phyloP scores from a whole-genome alignment of 139 green algal species.

The Chlorella sp. region DNA sequence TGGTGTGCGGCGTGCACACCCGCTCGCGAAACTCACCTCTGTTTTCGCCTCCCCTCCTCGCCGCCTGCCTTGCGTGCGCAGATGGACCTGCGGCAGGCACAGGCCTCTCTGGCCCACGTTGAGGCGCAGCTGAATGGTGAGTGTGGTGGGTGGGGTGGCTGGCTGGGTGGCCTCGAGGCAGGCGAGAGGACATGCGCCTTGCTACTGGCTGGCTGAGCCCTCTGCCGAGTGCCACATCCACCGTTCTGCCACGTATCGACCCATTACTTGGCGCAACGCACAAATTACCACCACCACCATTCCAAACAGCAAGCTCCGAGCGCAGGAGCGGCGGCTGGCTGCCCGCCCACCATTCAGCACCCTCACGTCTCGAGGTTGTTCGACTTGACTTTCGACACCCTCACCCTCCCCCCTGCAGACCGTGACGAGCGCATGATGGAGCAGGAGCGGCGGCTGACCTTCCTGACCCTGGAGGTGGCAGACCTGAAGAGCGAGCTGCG shows the following conservation, averaged over 20 bases:
- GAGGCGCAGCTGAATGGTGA: slow-evolving; percentile 20
- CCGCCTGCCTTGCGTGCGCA: not conserved
- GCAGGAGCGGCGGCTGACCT: slow-evolving; percentile 7
- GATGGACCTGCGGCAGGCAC: slow-evolving; percentile 8
- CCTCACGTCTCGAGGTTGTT: no score
- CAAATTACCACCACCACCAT: not conserved
- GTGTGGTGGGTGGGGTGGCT: not conserved
- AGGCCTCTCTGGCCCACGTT: not conserved
- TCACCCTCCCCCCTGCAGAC: not conserved
- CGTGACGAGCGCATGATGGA: slow-evolving; percentile 7
- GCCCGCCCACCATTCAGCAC: no score
- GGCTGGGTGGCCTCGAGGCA: not conserved
- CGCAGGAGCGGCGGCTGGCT: no score
- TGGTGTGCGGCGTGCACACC: no score
- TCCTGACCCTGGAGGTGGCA: not conserved
- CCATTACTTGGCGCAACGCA: no score
- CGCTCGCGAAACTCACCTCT: not conserved
- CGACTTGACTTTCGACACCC: no score
- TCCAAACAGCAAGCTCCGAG: no score
- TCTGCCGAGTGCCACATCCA: not conserved
- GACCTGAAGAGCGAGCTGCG: slow-evolving; percentile 25
- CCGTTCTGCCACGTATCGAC: no score
- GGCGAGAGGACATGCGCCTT: not conserved
- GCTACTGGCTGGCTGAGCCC: not conserved
- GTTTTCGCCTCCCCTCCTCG: no score